Evolutionary conservation across 1,284 basidiomycete genomes (phyloP).

Genomic region (Fomitopsis schrenkii): DNA sequence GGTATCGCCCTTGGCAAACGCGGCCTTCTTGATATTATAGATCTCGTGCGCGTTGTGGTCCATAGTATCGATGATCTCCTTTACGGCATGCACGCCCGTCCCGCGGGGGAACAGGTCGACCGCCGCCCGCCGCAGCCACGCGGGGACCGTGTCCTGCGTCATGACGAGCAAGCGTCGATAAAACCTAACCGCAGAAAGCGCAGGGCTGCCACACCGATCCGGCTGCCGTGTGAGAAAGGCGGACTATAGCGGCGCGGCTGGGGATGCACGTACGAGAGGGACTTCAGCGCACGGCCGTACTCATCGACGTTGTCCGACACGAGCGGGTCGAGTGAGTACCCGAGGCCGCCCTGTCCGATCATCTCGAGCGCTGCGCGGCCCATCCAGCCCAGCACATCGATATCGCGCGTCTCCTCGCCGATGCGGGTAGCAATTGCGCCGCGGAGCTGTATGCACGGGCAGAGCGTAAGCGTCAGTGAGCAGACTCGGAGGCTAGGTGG

Average conservation of each 20-base stretch:
- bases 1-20: constrained; percentile 21
- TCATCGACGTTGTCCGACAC: background rate
- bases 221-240: constrained; percentile 10
- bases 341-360: constrained; percentile 33
- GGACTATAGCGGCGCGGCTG: background rate
- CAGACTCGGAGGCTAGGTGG: background rate
- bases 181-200: constrained; percentile 2
- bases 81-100: constrained; percentile 9
- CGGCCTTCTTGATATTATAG: constrained; percentile 15
- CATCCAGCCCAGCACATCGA: constrained; percentile 32
- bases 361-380: constrained; percentile 32
- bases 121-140: constrained; percentile 5
- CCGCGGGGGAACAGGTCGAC: constrained; percentile 13
- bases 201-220: constrained; percentile 5
- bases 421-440: constrained; percentile 15
- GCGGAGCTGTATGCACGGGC: constrained; percentile 10
- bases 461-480: background rate
- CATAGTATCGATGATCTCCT: constrained; percentile 15
- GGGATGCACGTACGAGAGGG: background rate
- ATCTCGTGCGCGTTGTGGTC: constrained; percentile 11
- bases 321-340: constrained; percentile 31
- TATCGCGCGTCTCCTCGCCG: constrained; percentile 14
- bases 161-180: constrained; percentile 7
- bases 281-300: background rate
- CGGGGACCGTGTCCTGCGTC: constrained; percentile 5